These are phyloP conservation scores for Amanita phalloides DNA, from an alignment of 768 basidiomycete species.

Conservation along the genomic window DNA sequence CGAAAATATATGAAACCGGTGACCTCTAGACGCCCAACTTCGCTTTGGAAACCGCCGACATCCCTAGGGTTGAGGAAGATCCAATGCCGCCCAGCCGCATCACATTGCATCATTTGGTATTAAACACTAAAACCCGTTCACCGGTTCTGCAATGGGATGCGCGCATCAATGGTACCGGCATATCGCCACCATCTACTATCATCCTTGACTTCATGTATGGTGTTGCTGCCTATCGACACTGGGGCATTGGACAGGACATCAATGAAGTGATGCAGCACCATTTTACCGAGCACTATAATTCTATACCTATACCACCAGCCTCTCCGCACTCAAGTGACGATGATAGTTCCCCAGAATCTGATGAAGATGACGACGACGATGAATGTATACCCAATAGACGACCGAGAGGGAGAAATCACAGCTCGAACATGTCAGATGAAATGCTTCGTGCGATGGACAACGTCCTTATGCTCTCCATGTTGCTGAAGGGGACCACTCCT, in stretches of 20 bases:
- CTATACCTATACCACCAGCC: constrained; percentile 6
- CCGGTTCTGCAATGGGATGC: not conserved
- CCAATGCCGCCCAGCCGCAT: constrained; percentile 9
- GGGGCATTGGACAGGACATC: constrained; percentile 8
- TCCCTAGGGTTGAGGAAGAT: constrained; percentile 8
- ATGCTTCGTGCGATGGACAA: constrained; percentile 8
- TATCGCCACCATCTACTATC: not conserved
- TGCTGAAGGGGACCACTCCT: constrained; percentile 8
- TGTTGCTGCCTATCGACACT: constrained; percentile 9
- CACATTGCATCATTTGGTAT: constrained; percentile 8
- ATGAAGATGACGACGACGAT: no score
- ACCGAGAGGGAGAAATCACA: constrained; percentile 6
- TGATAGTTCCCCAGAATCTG: not conserved
- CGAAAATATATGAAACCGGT: constrained; percentile 1
- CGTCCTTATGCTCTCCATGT: constrained; percentile 5
- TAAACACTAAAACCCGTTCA: not conserved
- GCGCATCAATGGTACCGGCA: constrained; percentile 1
- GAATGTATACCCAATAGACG: constrained; percentile 4
- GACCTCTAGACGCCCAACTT: constrained; percentile 4
- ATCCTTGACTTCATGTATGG: constrained; percentile 9
- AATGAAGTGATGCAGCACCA: constrained; percentile 7
- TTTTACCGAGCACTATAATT: not conserved
- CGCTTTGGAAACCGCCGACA: constrained; percentile 6
- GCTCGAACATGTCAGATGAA: constrained; percentile 7
- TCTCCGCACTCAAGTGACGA: not conserved